These are phyloP conservation scores for Quercus cerris DNA, from an alignment of 306 rosid genomes.

Conservation along the genomic window DNA sequence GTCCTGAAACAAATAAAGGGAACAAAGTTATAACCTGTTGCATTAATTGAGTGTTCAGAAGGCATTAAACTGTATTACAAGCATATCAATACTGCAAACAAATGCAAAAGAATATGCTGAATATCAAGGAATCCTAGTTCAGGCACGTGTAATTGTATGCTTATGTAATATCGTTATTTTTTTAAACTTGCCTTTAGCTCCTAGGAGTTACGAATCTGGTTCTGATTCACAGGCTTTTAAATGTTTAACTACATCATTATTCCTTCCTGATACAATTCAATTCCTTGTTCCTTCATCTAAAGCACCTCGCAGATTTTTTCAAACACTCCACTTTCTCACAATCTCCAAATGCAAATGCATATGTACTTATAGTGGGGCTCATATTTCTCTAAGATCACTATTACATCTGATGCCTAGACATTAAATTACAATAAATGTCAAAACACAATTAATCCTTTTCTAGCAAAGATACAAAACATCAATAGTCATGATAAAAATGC, in stretches of 20 bases:
- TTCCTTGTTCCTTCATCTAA: background rate
- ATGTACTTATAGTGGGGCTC: background rate
- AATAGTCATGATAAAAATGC: background rate
- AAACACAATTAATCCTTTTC: background rate
- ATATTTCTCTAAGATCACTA: background rate
- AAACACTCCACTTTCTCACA: background rate
- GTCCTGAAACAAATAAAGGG: conserved; percentile 51
- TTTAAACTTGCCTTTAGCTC: background rate
- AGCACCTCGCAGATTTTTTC: background rate
- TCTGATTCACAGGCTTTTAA: background rate
- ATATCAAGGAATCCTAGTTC: background rate
- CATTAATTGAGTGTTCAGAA: background rate
- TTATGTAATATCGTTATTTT: background rate
- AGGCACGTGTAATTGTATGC: background rate
- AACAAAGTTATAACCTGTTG: background rate
- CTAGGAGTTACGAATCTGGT: background rate
- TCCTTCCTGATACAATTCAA: background rate
- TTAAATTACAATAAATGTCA: background rate
- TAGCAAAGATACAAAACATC: background rate
- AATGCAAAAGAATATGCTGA: background rate
- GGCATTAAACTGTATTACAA: conserved; percentile 3
- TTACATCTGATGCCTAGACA: background rate
- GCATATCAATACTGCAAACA: background rate
- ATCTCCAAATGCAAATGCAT: background rate
- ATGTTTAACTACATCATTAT: background rate